Base-by-base conservation (phyloP, 2,329 filamentous ascomycete genomes). In the Cladosporium oxysporum region DNA sequence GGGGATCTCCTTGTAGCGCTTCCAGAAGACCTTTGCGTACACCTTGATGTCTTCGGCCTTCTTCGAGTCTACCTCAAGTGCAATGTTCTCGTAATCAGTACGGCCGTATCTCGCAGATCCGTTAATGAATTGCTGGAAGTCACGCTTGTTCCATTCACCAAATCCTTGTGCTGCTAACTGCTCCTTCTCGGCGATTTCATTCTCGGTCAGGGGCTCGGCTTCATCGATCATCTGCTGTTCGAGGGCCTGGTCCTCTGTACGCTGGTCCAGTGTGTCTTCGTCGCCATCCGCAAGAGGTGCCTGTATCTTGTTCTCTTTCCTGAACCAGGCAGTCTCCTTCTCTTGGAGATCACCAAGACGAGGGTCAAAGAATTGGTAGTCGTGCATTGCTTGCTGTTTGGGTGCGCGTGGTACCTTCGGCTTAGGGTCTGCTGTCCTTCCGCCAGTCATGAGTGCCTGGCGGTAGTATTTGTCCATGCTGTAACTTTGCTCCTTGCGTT, bases 401-500 rank as follows among this genome's bases (percentile, higher is more conserved):
- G 95, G 95, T 11, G 95, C 92, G 65, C 93, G 89, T n/a, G 95
- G 96, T 23, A 95, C 92, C 80, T 97, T 97, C 10, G 94, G 93
- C 78, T 97, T 97, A 29, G 91, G 86, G 68, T 97, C 93, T 47
- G 92, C 89, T 28, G 88, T 90, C 55, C 89, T 86, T 41, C 90
- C 88, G 78, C 92, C 88, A 62, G 91, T 95, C 72, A 91, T 91
- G 75, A 99, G 86, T 11, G 93, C 92, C 73, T 96, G 90, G 70
- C 94, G 90, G 81, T 98, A 99, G 81, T 99, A 99, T 79, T 97
- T 96, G 78, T 99, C 96, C 83, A 99, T 97, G 0, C 94, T 97
- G 77, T 99, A 99, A 5, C 92, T 93, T 76, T 97, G 93, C 76
- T 98, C 94, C 79, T 98, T 99, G 74, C 95, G 91, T 81, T 99